Evolutionary conservation across 1,139 yeast genomes (phyloP), one percentile per base, ranked within the genome.

Genomic region (Lodderomyces pseudojiufengensis): DNA sequence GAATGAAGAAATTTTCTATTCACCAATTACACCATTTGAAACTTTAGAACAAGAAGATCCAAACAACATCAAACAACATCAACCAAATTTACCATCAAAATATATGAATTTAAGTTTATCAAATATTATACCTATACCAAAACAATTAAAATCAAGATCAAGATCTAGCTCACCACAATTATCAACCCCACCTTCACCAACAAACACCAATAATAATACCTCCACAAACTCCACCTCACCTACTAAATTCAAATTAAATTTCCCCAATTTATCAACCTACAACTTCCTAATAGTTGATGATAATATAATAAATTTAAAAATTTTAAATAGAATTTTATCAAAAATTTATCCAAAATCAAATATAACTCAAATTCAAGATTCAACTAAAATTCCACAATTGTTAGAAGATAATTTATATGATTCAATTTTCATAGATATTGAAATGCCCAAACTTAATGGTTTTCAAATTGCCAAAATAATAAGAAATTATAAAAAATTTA

Each of bases 391-490:
- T n/a, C 43, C 54, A 32, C 40, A 50, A 9, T 31, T 51, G 23
- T 43, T 61, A 4, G 37, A 43, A 10, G 34, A 45, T 3, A 49
- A 51, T 32, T 40, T 39, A 15, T 67, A 55, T 40, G 71, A 68
- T 40, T 46, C 60, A 32, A 58, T 66, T 9, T 70, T 70, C 42
- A 50, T 70, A 33, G 76, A 70, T 44, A 70, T 70, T 32, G 76
- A 70, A 44, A 70, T 70, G 76, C 76, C 76, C 3, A 52, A 50
- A 6, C 51, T 70, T n/a, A 52, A 63, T 18, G 76, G 76, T 3
- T 49, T 64, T n/a, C 69, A 69, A 21, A 53, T 70, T 31, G 66
- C 72, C 10, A 45, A 45, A 26, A 40, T 41, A 23, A 54, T 69
- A 28, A 50, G 74, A 31, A 29, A 42, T 22, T 33, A 44, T 22